Evolutionary conservation across 1,284 basidiomycete genomes (phyloP), one percentile per base, ranked within the genome.

Genomic region (Pisolithus thermaeus): DNA sequence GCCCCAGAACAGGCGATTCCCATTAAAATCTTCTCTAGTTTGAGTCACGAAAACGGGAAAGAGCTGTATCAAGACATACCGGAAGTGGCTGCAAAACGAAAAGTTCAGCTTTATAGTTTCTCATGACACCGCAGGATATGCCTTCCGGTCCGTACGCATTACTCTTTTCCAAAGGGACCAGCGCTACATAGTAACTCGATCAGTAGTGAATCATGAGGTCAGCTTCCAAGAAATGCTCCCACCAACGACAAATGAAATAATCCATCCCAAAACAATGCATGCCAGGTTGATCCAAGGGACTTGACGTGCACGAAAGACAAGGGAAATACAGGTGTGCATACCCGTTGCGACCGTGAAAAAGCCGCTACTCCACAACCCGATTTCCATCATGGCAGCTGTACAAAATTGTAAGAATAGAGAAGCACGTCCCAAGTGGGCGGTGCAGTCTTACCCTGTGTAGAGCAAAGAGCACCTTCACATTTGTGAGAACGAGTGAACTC

Each of bases 261-360:
- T 56, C 83, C 83, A 87, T 47, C 86, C 84, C 45, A 76, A 46
- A n/a, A 59, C 51, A 28, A 80, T 75, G 14, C 70, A 67, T 6
- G 65, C 62, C 3, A 65, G 61, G 54, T 75, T 78, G 22, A 79
- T 64, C 66, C 79, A 73, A 9, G 65, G 58, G 7, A 79, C 75
- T 56, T 80, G 78, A 30, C 75, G 75, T 54, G 72, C 72, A 49
- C 73, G 73, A 48, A 87, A 69, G 8, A 83, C 80, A 40, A 88
- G 70, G 18, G 82, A 79, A 57, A 73, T 77, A 70, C 87, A 83
- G 0, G 82, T 79, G 62, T 89, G 86, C n/a, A 85, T 59, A 2
- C 79, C 81, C 54, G 87, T 83, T 9, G 75, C 71, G 7, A 78
- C 71, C 1, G 79, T 83, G 63, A 87, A 89, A 68, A 79, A 87